A percentile compares a stretch with the other conserved stretches of the same genome.
phyloP scores from a whole-genome alignment of 148 eudicot genomes.

The Rhododendron ferrugineum region DNA sequence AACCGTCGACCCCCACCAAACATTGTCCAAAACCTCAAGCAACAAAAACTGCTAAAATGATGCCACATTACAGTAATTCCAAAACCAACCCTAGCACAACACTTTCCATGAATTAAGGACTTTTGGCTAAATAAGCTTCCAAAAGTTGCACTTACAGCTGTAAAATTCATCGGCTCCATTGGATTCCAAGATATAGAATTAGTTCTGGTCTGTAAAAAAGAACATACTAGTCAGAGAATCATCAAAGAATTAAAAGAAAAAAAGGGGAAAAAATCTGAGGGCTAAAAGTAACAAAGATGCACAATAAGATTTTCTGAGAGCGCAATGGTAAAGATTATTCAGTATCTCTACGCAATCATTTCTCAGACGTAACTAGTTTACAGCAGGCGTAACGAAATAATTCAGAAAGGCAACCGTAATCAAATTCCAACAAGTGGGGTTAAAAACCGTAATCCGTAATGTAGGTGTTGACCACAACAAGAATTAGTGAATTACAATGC shows the following conservation, averaged over 20 bases:
- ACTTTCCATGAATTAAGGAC: neutral
- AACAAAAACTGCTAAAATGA: neutral
- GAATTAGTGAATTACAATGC: neutral
- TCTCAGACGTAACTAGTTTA: neutral
- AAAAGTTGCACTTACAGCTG: constrained; percentile 58
- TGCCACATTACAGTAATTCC: neutral
- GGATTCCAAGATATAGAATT: constrained; percentile 96
- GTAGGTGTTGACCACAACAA: neutral
- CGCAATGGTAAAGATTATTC: neutral
- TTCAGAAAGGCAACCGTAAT: neutral
- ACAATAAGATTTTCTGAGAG: neutral
- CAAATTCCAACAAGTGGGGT: neutral
- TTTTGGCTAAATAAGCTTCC: neutral
- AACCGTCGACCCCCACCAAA: neutral
- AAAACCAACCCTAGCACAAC: neutral
- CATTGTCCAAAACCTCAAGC: neutral
- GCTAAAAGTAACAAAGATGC: neutral
- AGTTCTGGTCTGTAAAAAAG: constrained; percentile 64
- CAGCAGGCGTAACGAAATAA: neutral
- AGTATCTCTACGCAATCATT: neutral
- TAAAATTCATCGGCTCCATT: constrained; percentile 95
- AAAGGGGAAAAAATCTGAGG: neutral
- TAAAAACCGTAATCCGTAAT: neutral
- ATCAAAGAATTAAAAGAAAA: neutral
- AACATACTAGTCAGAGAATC: constrained; percentile 12